Evolutionary conservation across 192 early-diverging fungal genomes (phyloP), one percentile per base, ranked within the genome.

Genomic region (Podila minutissima): DNA sequence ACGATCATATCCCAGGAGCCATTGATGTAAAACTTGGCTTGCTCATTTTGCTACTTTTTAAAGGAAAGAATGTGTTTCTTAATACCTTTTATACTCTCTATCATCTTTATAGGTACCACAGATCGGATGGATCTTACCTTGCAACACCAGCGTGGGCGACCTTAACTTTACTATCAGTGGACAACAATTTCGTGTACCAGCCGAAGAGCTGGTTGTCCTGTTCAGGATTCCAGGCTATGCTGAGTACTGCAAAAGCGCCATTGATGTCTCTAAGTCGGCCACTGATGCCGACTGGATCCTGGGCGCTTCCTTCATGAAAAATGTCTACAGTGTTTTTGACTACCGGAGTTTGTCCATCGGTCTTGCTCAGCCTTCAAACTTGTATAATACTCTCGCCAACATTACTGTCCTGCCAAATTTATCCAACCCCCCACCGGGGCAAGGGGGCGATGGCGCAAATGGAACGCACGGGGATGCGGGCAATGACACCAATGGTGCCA

Each of bases 241-340:
- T 20, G 77, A 81, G 48, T 81, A 81, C 62, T 81, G 77, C 67
- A 81, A 81, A 62, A 81, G 77, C 46, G 77, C 77, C 4, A 60
- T 81, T 20, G 77, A 81, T 51, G 71, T 69, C 13, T 46, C 70
- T 2, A n/a, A 26, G 7, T 73, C 70, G 3, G 61, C 51, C 15
- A 57, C 75, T 12, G 62, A 81, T 2, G 55, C 62, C n/a, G 77
- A 73, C 3, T 81, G 71, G 71, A 69, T 81, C 24, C 60, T 81
- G 5, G 77, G 77, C 2, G 70, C 77, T 2, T 81, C 77, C 37
- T 81, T 81, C 48, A 46, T 81, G 31, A 81, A 81, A 31, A 81
- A 81, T 28, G 71, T 81, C 19, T 81, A 81, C 58, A 81, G 64
- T 31, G 77, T 81, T 7, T 81, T 69, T 60, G 77, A 81, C 32